Evolutionary conservation across 176 grass and related monocot species (phyloP), one percentile per base, ranked within the genome.

Genomic region (sorghum (Sorghum bicolor)): DNA sequence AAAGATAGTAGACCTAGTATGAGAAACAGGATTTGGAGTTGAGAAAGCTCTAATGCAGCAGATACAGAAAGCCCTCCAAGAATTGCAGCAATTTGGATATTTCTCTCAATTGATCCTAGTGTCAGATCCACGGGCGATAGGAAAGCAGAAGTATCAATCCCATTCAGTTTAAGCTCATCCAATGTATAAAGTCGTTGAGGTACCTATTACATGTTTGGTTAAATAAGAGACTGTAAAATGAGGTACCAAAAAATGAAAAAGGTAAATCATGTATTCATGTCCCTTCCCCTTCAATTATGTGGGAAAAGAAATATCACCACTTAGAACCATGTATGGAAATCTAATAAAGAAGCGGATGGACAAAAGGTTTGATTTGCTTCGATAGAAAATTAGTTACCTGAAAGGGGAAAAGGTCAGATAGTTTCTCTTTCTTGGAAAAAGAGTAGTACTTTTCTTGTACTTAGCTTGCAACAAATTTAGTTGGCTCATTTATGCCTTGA

Each of bases 151-250:
- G 91, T 85, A 86, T 95, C 88, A 7, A 98, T 93, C 71, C 87
- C 90, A 80, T 95, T 98, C 30, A 98, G 74, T 82, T 95, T 95
- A 84, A 95, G 88, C 80, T 98, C 92, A 83, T 93, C 82, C 83
- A 98, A 88, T 83, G 70, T 95, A 86, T 93, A 91, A 11, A 93
- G 82, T 83, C 87, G 90, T 87, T 93, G 89, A 43, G 87, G 92
- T 64, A 98, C 95, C 92, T 98, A 75, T 64, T 8, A 76, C 31
- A 90, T 61, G 70, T 78, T 92, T 65, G 28, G 80, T 32, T 48
- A 55, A 12, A 40, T 34, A 83, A 69, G 10, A 79, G 17, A 11
- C 25, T 29, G 45, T 73, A 75, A 7, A 15, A 71, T 81, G 71
- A 15, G 2, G 53, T 4, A 73, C n/a, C 12, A 64, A 29, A 81